Evolutionary conservation across 768 basidiomycete genomes (phyloP).

Genomic region (Filobasidium floriforme): DNA sequence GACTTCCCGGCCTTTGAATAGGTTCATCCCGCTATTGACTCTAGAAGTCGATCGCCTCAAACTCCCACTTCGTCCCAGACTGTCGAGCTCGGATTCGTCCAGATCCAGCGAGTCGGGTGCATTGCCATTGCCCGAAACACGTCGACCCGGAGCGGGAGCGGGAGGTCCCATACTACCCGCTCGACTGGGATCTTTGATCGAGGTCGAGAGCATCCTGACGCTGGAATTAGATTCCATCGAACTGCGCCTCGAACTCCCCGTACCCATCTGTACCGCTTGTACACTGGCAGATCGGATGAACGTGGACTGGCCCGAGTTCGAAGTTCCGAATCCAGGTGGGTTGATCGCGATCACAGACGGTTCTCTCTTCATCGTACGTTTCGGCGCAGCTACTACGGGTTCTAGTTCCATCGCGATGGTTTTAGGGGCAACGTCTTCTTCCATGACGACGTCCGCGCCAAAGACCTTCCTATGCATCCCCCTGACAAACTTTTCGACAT

Average conservation of each 20-base stretch:
- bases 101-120: background rate
- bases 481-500: background rate
- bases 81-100: background rate
- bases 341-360: background rate
- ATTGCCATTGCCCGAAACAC: background rate
- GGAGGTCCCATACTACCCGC: constrained; percentile 2
- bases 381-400: constrained; percentile 5
- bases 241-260: background rate
- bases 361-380: background rate
- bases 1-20: constrained; percentile 41
- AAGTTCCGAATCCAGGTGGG: too few relatives aligned
- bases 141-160: background rate
- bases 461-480: constrained; percentile 5
- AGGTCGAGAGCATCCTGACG: background rate
- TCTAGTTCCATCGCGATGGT: background rate
- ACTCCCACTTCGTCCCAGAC: background rate
- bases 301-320: too few relatives aligned
- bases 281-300: too few relatives aligned
- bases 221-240: background rate
- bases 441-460: background rate
- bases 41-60: background rate
- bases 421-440: background rate
- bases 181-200: background rate
- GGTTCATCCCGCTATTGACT: constrained; percentile 32
- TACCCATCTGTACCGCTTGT: too few relatives aligned